Evolutionary conservation across 106 monocot species (phyloP), one percentile per base, ranked within the genome.

Genomic region (Vanilla planifolia): DNA sequence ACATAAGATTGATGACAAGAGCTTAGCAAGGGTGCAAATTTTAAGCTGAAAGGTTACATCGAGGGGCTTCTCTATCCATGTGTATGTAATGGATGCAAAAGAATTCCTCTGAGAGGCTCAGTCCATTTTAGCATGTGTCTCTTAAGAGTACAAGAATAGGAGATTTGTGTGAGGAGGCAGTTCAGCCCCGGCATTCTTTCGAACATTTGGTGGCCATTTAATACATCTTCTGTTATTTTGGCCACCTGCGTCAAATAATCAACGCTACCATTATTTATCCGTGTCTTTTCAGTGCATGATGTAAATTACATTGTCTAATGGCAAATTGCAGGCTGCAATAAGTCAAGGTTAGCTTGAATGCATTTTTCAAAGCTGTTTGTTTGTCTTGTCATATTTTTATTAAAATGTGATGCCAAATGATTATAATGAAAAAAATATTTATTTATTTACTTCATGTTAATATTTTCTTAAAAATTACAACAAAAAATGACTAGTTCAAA

Each of bases 51-150:
- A 45, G 45, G 45, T 45, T 45, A 17, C 5, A 21, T 29, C 14
- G 11, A 44, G 26, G 43, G 67, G n/a, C 45, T 17, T 6, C 27
- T 37, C 8, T 11, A 20, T 23, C n/a, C n/a, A 23, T 47, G 62
- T 67, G 59, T 28, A 23, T 57, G 56, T 45, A 44, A 57, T 42
- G 40, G 55, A 39, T 48, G 37, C 30, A 64, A 64, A 11, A 50
- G 23, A 32, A 32, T 55, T 27, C n/a, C 32, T 55, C 53, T 1
- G 53, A 28, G 30, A 10, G 53, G 15, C 34, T 57, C 20, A 15
- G 9, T 34, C 19, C 4, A 34, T 57, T 57, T 57, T 57, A 57
- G n/a, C 8, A 35, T 33, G 7, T 16, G 57, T 57, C 57, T 36
- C 57, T 57, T 57, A n/a, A 22, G 20, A 57, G 28, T 9, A 57